These are phyloP conservation scores for Trichosporon sp. DNA, from an alignment of 1,284 basidiomycete species.

Conservation along the genomic window DNA sequence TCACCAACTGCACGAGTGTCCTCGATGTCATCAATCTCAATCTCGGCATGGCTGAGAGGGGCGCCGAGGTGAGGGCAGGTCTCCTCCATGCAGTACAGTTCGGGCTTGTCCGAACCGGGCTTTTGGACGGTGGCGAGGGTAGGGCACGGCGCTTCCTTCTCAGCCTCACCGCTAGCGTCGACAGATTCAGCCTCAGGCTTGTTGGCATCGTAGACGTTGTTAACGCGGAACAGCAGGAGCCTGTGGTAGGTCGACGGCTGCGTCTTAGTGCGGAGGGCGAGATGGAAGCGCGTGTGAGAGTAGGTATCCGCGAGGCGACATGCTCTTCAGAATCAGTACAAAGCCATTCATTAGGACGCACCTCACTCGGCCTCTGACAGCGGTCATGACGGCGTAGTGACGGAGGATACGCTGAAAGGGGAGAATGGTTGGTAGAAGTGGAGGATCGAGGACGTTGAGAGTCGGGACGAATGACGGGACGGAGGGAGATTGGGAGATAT, in stretches of 20 bases:
- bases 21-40: constrained; percentile 46
- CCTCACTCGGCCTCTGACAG: constrained; percentile 15
- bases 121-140: constrained; percentile 24
- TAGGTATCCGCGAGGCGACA: constrained; percentile 61
- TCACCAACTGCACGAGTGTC: constrained; percentile 45
- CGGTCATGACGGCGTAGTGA: constrained; percentile 15
- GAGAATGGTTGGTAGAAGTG: not conserved
- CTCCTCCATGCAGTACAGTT: constrained; percentile 82
- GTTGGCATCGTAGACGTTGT: constrained; percentile 33
- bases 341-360: not conserved
- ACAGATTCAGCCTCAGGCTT: not conserved
- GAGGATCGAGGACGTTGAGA: not conserved
- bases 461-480: constrained; percentile 1
- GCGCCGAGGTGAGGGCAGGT: constrained; percentile 82
- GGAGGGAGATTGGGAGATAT: not conserved
- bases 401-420: constrained; percentile 9
- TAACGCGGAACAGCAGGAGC: constrained; percentile 70
- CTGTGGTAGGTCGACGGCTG: constrained; percentile 66
- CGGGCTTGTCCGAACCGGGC: constrained; percentile 50
- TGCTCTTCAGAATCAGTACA: constrained; percentile 56
- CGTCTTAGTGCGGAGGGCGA: constrained; percentile 68
- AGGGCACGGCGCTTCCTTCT: constrained; percentile 40
- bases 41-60: constrained; percentile 68
- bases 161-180: too few species aligned
- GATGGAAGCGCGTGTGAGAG: constrained; percentile 68